Evolutionary conservation across 1,284 basidiomycete species (phyloP).

Genomic region (Ustilago nuda): DNA sequence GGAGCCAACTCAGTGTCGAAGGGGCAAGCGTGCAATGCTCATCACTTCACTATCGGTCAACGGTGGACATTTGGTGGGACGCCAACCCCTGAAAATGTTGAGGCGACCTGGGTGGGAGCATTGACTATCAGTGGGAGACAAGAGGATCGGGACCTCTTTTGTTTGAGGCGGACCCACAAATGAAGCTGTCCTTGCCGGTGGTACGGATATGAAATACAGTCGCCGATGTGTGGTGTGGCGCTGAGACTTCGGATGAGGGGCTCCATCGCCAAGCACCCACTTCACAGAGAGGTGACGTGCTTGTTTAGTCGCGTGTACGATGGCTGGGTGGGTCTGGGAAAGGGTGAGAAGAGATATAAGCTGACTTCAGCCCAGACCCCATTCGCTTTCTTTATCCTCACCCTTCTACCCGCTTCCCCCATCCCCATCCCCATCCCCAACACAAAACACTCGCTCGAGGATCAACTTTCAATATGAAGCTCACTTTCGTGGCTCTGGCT

Average conservation of each 20-base stretch:
- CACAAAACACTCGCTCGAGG: neutral
- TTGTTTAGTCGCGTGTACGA: neutral
- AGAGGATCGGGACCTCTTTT: neutral
- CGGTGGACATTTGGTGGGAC: conserved; percentile 1
- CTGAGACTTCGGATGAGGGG: neutral
- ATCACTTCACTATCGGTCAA: neutral
- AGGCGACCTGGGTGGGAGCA: neutral
- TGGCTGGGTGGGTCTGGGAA: too few relatives aligned
- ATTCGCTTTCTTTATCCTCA: neutral
- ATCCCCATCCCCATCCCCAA: neutral
- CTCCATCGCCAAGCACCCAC: neutral
- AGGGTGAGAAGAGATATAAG: neutral
- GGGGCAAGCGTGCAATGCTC: neutral
- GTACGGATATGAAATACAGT: conserved; percentile 10
- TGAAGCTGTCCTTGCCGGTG: conserved; percentile 11
- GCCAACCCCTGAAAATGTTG: neutral
- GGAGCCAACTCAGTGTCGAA: neutral
- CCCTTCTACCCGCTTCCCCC: neutral
- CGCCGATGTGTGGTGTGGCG: neutral
- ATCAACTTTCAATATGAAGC: conserved; percentile 17
- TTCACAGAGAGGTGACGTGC: neutral
- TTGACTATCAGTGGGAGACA: neutral
- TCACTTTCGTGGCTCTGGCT: conserved; percentile 26
- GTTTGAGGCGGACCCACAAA: neutral
- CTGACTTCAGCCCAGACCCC: neutral